Percentiles rank a stretch among this genome's conserved stretches.
Evolutionary conservation across 345 rosid species (phyloP).

Genomic region (Geranium rotundifolium): DNA sequence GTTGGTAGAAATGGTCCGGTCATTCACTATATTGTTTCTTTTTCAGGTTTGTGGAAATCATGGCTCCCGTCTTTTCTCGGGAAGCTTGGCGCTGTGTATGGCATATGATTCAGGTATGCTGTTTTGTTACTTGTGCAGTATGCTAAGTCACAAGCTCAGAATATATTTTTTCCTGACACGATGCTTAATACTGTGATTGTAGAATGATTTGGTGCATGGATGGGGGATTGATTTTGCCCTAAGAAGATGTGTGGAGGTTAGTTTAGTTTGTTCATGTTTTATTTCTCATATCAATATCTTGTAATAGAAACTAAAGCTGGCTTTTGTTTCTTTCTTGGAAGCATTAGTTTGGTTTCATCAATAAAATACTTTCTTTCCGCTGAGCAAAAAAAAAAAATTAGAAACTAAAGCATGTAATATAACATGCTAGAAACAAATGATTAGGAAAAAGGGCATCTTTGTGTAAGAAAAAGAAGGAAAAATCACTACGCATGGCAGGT

Average conservation of each 20-base stretch:
- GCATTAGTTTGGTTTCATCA: too few species aligned
- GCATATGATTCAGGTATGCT: conserved; percentile 27
- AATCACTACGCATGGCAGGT: too few species aligned
- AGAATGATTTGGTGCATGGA: conserved; percentile 75
- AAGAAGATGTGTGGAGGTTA: conserved; percentile 57
- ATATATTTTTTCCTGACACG: background rate
- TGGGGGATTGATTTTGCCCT: conserved; percentile 73
- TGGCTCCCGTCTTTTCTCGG: conserved; percentile 31
- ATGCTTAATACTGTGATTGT: conserved; percentile 3
- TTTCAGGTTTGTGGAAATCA: conserved; percentile 28
- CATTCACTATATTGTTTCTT: background rate
- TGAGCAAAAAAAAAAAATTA: too few species aligned
- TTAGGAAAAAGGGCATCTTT: too few species aligned
- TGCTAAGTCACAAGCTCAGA: background rate
- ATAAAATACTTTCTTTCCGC: too few species aligned
- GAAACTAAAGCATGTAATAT: too few species aligned
- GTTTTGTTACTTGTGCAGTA: background rate
- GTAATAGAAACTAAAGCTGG: background rate
- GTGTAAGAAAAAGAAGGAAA: too few species aligned
- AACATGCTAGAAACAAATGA: too few species aligned
- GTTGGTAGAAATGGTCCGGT: background rate
- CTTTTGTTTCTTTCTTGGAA: conserved; percentile 8
- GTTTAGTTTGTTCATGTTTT: conserved; percentile 1
- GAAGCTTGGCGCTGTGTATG: conserved; percentile 32
- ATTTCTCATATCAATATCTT: too few species aligned